Percentiles rank a stretch among this genome's conserved stretches.
These are phyloP conservation scores for Penicillium odoratum DNA, from an alignment of 495 filamentous ascomycete genomes.

Conservation along the genomic window DNA sequence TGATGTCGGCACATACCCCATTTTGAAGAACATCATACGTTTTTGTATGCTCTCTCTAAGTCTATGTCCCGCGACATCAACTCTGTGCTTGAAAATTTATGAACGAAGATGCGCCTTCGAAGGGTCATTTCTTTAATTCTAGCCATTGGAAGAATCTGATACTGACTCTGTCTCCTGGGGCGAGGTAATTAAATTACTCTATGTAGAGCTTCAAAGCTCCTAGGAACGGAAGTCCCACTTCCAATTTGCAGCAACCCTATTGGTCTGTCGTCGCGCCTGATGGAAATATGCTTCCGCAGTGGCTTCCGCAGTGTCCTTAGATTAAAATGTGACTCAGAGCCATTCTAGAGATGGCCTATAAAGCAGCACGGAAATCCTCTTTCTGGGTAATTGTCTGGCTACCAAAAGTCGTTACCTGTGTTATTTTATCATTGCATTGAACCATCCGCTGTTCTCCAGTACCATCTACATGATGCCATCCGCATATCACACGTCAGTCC, in stretches of 20 bases:
- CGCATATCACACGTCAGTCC: conserved; percentile 9
- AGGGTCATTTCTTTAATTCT: too few species aligned
- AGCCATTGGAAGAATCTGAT: too few species aligned
- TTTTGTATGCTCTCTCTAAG: too few species aligned
- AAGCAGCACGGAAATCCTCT: conserved; percentile 4
- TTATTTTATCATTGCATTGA: too few species aligned
- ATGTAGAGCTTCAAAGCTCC: not conserved
- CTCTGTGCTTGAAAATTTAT: too few species aligned
- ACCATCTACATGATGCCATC: conserved; percentile 7
- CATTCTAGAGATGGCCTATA: conserved; percentile 1
- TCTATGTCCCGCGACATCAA: too few species aligned
- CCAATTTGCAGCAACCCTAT: not conserved
- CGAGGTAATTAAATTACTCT: too few species aligned
- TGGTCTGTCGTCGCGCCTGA: not conserved
- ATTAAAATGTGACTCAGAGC: not conserved
- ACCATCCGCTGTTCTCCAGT: not conserved
- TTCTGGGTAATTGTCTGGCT: conserved; percentile 1
- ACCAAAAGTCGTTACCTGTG: not conserved
- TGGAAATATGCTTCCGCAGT: not conserved
- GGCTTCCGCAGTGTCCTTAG: not conserved
- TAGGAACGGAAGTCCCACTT: not conserved
- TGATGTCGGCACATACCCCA: too few species aligned
- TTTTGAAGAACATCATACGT: too few species aligned
- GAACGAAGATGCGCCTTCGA: too few species aligned
- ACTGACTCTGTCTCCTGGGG: too few species aligned